Conservation (phyloP, 176 grass and related monocot genomes). For the Carex parvula region DNA sequence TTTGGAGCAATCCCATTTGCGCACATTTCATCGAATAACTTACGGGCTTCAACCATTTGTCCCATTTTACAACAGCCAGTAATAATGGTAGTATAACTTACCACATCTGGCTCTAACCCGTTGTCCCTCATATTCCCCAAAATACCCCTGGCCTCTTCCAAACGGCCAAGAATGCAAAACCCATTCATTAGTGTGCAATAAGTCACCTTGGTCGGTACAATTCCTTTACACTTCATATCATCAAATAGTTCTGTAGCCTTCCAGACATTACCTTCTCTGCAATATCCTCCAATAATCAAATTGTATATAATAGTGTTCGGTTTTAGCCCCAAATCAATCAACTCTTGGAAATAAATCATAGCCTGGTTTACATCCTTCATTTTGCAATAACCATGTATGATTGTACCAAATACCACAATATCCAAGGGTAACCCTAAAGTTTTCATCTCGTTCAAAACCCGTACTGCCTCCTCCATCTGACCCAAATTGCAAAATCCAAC, state of each 20-base stretch:
- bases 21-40: slow-evolving; percentile 64
- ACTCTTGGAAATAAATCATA: slow-evolving; percentile 50
- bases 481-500: slow-evolving; percentile 55
- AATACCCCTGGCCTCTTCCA: slow-evolving; percentile 67
- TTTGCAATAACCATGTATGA: slow-evolving; percentile 83
- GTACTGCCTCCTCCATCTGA: slow-evolving; percentile 62
- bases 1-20: slow-evolving; percentile 58
- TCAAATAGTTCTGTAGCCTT: slow-evolving; percentile 55
- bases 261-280: slow-evolving; percentile 62
- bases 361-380: slow-evolving; percentile 71
- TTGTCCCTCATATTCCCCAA: slow-evolving; percentile 43
- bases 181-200: slow-evolving; percentile 73
- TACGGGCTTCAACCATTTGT: slow-evolving; percentile 67
- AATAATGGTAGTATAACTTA: slow-evolving; percentile 75
- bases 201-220: slow-evolving; percentile 60
- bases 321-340: slow-evolving; percentile 53
- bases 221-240: slow-evolving; percentile 62
- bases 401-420: slow-evolving; percentile 63
- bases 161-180: slow-evolving; percentile 57
- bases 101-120: slow-evolving; percentile 49
- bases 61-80: slow-evolving; percentile 67
- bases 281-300: slow-evolving; percentile 75
- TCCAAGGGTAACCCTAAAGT: slow-evolving; percentile 54
- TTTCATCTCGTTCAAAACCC: slow-evolving; percentile 57
- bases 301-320: slow-evolving; percentile 74